Base-by-base conservation (phyloP, 805 yeast genomes). In the Saturnispora halmiae region DNA sequence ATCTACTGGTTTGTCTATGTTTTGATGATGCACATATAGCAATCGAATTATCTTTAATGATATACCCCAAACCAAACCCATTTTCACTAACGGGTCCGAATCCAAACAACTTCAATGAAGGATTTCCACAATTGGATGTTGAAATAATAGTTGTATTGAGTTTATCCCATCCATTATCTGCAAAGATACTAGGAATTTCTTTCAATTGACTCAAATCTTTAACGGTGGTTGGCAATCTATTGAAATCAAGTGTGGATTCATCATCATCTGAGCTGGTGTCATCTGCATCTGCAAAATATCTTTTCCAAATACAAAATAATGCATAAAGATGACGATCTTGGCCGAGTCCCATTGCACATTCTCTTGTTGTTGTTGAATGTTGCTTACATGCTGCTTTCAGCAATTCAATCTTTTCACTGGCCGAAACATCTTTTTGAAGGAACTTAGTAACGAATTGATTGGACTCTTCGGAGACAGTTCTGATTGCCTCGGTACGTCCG, bases 41-140 rank as follows among this genome's bases (percentile, higher is more conserved):
- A 21, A 87, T 75, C 16, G 85, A 77, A 53, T 85, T 83, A 32
- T 69, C 75, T 58, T 88, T 86, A 50, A 87, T 81, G 50, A 87
- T 84, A 58, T 87, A 87, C 4, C 95, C 95, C 28, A 87, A 72
- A n/a, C 96, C 96, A 59, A 81, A 86, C 3, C 96, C 96, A 54
- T 84, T 88, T 36, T 86, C 81, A 11, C 82, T 70, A 2, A 86
- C 88, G 3, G 96, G 96, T 3, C 95, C 94, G 54, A 87, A 87
- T 0, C 96, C 96, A 65, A 87, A 87, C 37, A 81, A 67, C 47
- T 82, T 78, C 43, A 87, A 67, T 1, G 95, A 82, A 5, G 95
- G 94, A 57, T 87, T 87, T 29, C 96, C 96, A 64, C 96, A 87
- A 60, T 87, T 87, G 14, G 88, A 78, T 4, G 92, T 82, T 11